phyloP scores from a whole-genome alignment of 129 eudicot genomes.

The Flaveria ramosissima region DNA sequence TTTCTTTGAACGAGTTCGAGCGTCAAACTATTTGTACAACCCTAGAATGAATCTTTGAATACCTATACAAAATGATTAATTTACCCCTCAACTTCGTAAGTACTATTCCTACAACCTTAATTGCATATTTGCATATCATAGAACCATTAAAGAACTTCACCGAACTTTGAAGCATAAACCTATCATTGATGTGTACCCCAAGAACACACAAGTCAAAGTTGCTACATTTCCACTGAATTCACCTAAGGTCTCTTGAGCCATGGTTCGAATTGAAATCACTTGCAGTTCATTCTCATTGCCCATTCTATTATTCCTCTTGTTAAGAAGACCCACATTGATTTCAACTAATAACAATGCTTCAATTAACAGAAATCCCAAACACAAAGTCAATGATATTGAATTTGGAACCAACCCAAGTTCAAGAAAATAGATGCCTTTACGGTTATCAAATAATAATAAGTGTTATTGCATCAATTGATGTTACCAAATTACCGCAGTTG shows the following conservation, averaged over 20 bases:
- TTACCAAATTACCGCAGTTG: conserved; percentile 58
- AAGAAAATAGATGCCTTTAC: conserved; percentile 4
- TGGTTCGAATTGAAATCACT: conserved; percentile 78
- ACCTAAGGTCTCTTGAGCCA: conserved; percentile 92
- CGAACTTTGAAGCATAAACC: conserved; percentile 78
- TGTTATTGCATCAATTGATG: neutral
- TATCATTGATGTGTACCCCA: conserved; percentile 81
- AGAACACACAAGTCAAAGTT: conserved; percentile 64
- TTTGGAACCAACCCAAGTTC: conserved; percentile 83
- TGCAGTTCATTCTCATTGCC: conserved; percentile 48
- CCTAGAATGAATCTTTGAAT: no score
- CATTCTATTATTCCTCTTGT: conserved; percentile 40
- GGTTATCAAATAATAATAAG: neutral
- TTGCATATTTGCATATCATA: no score
- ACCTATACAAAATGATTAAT: no score
- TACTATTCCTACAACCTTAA: no score
- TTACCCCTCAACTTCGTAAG: no score
- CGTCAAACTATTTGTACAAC: no score
- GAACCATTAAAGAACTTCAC: conserved; percentile 52
- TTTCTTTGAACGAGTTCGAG: no score
- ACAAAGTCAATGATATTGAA: conserved; percentile 64
- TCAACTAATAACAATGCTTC: conserved; percentile 81
- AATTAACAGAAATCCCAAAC: conserved; percentile 80
- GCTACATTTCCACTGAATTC: conserved; percentile 78
- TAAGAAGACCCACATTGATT: conserved; percentile 67